Conservation (phyloP, 768 basidiomycete species). For the Cyclocybe cylindracea region DNA sequence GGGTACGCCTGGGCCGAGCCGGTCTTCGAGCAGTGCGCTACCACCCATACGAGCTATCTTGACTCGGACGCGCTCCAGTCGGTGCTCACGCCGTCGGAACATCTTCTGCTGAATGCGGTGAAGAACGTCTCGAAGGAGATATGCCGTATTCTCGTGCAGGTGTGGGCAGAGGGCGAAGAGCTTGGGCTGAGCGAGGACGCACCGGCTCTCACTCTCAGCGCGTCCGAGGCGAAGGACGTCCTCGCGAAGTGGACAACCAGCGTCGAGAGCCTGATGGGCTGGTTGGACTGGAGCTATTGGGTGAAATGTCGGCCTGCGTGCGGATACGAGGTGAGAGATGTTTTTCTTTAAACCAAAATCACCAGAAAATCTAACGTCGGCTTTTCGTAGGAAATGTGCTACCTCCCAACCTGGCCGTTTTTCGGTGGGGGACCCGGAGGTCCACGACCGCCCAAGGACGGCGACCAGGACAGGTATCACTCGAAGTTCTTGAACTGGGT, state of each 20-base stretch:
- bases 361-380: background rate
- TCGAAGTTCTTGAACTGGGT: no score
- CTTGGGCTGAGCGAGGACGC: slow-evolving; percentile 20
- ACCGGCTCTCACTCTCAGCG: background rate
- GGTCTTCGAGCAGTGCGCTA: slow-evolving; percentile 32
- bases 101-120: slow-evolving; percentile 27
- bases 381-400: slow-evolving; percentile 38
- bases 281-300: slow-evolving; percentile 59
- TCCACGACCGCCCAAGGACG: background rate
- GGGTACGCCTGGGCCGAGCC: slow-evolving; percentile 35
- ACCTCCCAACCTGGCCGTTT: slow-evolving; percentile 45
- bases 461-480: background rate
- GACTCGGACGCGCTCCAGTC: background rate
- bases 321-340: slow-evolving; percentile 38
- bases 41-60: slow-evolving; percentile 30
- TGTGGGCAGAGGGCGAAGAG: slow-evolving; percentile 47
- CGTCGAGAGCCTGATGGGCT: slow-evolving; percentile 39
- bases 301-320: slow-evolving; percentile 48
- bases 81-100: slow-evolving; percentile 29
- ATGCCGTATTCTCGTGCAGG: slow-evolving; percentile 42
- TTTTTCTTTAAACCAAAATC: background rate
- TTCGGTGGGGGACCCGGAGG: slow-evolving; percentile 12
- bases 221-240: background rate
- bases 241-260: slow-evolving; percentile 32
- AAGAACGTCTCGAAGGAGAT: slow-evolving; percentile 42